Evolutionary conservation across 225 moss, liverwort and hornwort genomes (phyloP), one percentile per base, ranked within the genome.

Genomic region (Straminergon stramineum): DNA sequence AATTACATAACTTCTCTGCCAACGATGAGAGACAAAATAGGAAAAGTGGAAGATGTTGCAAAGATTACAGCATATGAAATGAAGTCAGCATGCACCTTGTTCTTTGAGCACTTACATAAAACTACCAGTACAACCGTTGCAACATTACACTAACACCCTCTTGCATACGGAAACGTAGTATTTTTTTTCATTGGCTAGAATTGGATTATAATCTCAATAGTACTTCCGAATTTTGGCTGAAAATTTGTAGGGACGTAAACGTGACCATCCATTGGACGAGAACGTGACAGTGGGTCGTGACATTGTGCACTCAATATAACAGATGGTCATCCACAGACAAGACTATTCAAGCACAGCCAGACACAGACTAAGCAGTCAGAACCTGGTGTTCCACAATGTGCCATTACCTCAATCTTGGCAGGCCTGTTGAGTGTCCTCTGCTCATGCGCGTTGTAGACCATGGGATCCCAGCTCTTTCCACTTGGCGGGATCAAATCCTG

Each of bases 391-490:
- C 83, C 79, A 68, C 74, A 86, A 61, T 75, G 16, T 75, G 55
- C 43, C 55, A 69, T 83, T 90, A 94, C 94, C 96, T 92, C 90
- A 55, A 94, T 96, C 69, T 81, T 95, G 75, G 95, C 95, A 79
- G 88, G 34, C 75, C 71, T 70, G 17, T 17, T 30, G 14, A 90
- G 67, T 7, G n/a, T 41, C 75, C 28, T 92, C 27, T 91, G 85
- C 68, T 79, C 85, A 30, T 90, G 61, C 2, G 92, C 66, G 39
- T 28, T 86, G 70, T 95, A 97, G 41, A 92, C 91, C 99, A 97
- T 97, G 35, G 97, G 99, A 31, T 89, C 91, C 91, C 86, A 92
- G 89, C 99, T 96, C 45, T 81, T 62, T 83, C 96, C 93, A 89
- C 94, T 91, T 4, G 97, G 96, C 30, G 99, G 99, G 70, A 99